phyloP scores from a whole-genome alignment of 192 early-diverging fungal genomes.

The Podila verticillata region DNA sequence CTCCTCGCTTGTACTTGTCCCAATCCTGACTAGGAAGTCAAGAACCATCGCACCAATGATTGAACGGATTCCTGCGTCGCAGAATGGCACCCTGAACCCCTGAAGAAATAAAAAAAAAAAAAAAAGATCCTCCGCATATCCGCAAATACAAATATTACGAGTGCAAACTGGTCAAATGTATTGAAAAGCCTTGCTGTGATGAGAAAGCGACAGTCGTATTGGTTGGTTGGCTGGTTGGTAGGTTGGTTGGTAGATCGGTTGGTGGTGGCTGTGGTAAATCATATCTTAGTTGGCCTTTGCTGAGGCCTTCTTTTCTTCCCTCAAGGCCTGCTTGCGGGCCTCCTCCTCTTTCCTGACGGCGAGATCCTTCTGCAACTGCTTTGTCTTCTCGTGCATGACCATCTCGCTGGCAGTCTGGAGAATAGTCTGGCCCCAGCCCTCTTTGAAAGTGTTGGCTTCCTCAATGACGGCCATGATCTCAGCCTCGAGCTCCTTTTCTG shows the following conservation, averaged over 20 bases:
- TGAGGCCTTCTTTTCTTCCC: slow-evolving; percentile 20
- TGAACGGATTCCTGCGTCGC: too few species aligned
- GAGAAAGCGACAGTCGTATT: not conserved
- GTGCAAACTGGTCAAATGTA: too few species aligned
- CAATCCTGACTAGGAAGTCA: too few species aligned
- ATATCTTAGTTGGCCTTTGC: too few species aligned
- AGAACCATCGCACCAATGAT: too few species aligned
- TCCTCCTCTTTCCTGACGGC: slow-evolving; percentile 40
- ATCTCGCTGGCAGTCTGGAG: slow-evolving; percentile 87
- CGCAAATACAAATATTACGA: too few species aligned
- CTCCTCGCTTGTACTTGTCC: not conserved
- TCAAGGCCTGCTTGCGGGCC: slow-evolving; percentile 37
- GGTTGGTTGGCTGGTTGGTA: not conserved
- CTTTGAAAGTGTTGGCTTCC: slow-evolving; percentile 84
- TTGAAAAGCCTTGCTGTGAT: not conserved
- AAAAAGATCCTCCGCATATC: too few species aligned
- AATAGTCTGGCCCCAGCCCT: slow-evolving; percentile 88
- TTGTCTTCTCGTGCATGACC: slow-evolving; percentile 53
- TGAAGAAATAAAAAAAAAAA: too few species aligned
- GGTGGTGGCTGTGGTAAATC: too few species aligned
- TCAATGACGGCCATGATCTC: slow-evolving; percentile 87
- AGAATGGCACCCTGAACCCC: too few species aligned
- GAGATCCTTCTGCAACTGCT: slow-evolving; percentile 50
- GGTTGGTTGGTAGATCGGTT: too few species aligned
- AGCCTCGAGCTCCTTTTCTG: slow-evolving; percentile 82